These are phyloP conservation scores for Trichoderma simmonsii DNA, from an alignment of 2,329 filamentous ascomycete genomes.

Conservation along the genomic window DNA sequence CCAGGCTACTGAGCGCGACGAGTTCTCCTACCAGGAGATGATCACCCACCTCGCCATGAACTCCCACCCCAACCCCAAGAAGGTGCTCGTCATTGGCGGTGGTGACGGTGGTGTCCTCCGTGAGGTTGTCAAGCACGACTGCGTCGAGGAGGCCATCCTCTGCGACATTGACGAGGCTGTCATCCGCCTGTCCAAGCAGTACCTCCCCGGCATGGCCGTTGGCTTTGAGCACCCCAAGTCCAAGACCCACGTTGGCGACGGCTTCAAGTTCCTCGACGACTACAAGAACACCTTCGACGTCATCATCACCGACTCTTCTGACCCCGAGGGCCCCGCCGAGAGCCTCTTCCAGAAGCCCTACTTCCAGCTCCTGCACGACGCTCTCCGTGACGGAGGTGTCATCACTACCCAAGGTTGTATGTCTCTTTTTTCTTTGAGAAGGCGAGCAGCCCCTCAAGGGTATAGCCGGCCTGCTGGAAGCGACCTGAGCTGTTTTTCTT, in stretches of 20 bases:
- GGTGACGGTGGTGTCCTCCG: slow-evolving; percentile 96
- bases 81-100: slow-evolving; percentile 95
- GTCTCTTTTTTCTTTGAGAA: slow-evolving; percentile 62
- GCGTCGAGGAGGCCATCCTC: slow-evolving; percentile 90
- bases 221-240: slow-evolving; percentile 93
- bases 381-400: slow-evolving; percentile 90
- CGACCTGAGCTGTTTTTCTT: slow-evolving; percentile 7
- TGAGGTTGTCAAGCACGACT: slow-evolving; percentile 98
- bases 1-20: slow-evolving; percentile 96
- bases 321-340: slow-evolving; percentile 95
- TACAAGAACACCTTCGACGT: slow-evolving; percentile 98
- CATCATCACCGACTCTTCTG: slow-evolving; percentile 98
- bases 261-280: slow-evolving; percentile 97
- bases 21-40: slow-evolving; percentile 99
- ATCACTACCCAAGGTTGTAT: slow-evolving; percentile 99
- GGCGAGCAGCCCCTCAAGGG: slow-evolving; percentile 37
- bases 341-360: slow-evolving; percentile 97
- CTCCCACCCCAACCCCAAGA: slow-evolving; percentile 97
- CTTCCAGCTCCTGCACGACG: slow-evolving; percentile 89
- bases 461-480: slow-evolving; percentile 26
- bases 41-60: slow-evolving; percentile 98
- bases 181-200: slow-evolving; percentile 97
- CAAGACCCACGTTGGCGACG: slow-evolving; percentile 89
- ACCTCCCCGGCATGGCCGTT: slow-evolving; percentile 88
- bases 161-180: slow-evolving; percentile 99